Evolutionary conservation across 2,329 filamentous ascomycete species (phyloP), one percentile per base, ranked within the genome.

Genomic region (Diaporthe eres): DNA sequence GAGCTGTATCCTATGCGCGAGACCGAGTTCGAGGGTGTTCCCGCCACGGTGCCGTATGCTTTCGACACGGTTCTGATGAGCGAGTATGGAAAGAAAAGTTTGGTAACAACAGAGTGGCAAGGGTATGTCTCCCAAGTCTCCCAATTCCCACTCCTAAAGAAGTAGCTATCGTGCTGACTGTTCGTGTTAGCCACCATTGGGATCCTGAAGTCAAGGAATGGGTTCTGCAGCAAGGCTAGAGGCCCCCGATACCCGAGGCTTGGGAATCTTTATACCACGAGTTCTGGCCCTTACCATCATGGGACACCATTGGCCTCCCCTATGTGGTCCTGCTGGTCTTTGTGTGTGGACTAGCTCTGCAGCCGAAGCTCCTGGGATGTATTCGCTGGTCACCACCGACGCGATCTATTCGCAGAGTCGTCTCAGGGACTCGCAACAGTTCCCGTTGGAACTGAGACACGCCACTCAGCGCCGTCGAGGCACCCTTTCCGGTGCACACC

Each of bases 1-100:
- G 94, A 97, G 79, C 86, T 97, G 17, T 97, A 92, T 84, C 95
- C 95, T 4, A 87, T 97, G 88, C 89, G 94, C 22, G 88, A 92
- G 81, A 94, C 92, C 37, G 89, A 90, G 77, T 97, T 95, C 79
- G 94, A 97, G 85, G 94, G 93, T 28, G 91, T 94, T 2, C 85
- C 88, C 17, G 93, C 93, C 34, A 89, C 88, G 78, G 89, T 97
- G 34, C 95, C 95, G 5, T 93, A 91, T 81, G 88, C 87, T 74
- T 94, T 93, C 78, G 92, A 94, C 79, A 88, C 88, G 80, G 90
- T 94, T 39, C 83, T 95, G 74, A 86, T 87, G 4, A 88, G 91
- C 42, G 93, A 95, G 84, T 95, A 95, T 79, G 87, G 89, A 42
- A 82, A 85, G n/a, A 90, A 88, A 84, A 90, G 90, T 37, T 82